Conservation (phyloP, 108 stramenopile species). For the Skeletonema grethae region DNA sequence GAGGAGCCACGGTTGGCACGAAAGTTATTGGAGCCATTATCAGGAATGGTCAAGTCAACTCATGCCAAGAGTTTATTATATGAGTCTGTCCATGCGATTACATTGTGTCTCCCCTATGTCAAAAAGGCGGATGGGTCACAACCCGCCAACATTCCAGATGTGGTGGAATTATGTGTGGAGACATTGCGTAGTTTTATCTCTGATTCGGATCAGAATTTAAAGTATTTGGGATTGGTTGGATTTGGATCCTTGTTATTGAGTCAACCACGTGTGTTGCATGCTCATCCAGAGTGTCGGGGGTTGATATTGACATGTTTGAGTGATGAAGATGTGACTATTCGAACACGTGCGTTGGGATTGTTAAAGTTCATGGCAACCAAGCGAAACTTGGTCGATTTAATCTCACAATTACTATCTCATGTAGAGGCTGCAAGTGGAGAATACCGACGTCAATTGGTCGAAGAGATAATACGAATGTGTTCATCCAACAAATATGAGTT, state of each 20-base stretch:
- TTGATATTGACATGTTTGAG: constrained; percentile 92
- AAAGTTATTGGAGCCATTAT: constrained; percentile 96
- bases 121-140: constrained; percentile 91
- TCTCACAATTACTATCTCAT: constrained; percentile 91
- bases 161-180: constrained; percentile 89
- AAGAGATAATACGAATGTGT: constrained; percentile 94
- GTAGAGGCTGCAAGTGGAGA: constrained; percentile 86
- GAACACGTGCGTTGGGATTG: constrained; percentile 93
- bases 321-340: constrained; percentile 98
- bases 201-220: constrained; percentile 98
- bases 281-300: constrained; percentile 81
- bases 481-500: constrained; percentile 91
- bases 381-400: constrained; percentile 91
- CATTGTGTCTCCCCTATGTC: constrained; percentile 93
- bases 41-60: constrained; percentile 92
- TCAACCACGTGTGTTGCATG: constrained; percentile 86
- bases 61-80: constrained; percentile 96
- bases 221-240: constrained; percentile 97
- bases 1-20: constrained; percentile 98
- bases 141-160: constrained; percentile 84
- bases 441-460: constrained; percentile 94
- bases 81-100: constrained; percentile 96
- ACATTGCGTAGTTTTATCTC: constrained; percentile 91
- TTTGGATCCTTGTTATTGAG: constrained; percentile 90
- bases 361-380: constrained; percentile 94